Conservation (phyloP, 495 filamentous ascomycete genomes). For the Hyphodiscus hymeniophilus region DNA sequence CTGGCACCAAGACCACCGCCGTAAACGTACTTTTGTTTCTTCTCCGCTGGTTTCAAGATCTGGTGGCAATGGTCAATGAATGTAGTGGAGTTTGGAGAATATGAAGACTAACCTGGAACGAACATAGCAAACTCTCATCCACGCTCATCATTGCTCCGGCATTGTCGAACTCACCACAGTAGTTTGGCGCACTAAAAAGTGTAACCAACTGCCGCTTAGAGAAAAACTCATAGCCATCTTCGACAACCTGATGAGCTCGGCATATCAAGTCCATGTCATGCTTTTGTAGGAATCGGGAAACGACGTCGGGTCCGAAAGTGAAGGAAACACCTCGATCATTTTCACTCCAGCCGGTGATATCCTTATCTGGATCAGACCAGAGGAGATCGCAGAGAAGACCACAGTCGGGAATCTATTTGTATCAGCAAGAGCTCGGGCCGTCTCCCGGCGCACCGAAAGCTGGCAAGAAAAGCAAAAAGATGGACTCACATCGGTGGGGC, state of each 20-base stretch:
- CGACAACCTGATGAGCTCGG: conserved; percentile 96
- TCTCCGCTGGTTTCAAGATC: conserved; percentile 99
- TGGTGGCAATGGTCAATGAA: conserved; percentile 30
- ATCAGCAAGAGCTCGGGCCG: conserved; percentile 38
- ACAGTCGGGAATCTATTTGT: conserved; percentile 86
- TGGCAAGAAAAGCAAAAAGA: conserved; percentile 21
- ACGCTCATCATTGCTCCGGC: conserved; percentile 99
- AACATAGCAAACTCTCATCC: conserved; percentile 97
- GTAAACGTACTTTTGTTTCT: conserved; percentile 99
- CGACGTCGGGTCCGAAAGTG: conserved; percentile 98
- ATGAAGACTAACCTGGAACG: conserved; percentile 76
- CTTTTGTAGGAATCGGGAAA: conserved; percentile 97
- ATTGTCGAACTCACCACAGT: conserved; percentile 99
- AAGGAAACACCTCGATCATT: conserved; percentile 98
- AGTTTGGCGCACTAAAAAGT: conserved; percentile 96
- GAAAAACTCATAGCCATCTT: conserved; percentile 99
- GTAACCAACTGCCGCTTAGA: conserved; percentile 97
- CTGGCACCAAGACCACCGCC: conserved; percentile 78
- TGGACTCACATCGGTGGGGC: conserved; percentile 87
- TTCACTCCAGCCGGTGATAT: conserved; percentile 99
- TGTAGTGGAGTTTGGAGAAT: not conserved
- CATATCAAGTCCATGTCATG: conserved; percentile 99
- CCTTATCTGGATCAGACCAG: conserved; percentile 99
- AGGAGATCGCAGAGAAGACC: conserved; percentile 94
- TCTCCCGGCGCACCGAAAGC: conserved; percentile 29